Conservation (phyloP, 192 early-diverging fungal genomes). For the Tieghemiomyces parasiticus region DNA sequence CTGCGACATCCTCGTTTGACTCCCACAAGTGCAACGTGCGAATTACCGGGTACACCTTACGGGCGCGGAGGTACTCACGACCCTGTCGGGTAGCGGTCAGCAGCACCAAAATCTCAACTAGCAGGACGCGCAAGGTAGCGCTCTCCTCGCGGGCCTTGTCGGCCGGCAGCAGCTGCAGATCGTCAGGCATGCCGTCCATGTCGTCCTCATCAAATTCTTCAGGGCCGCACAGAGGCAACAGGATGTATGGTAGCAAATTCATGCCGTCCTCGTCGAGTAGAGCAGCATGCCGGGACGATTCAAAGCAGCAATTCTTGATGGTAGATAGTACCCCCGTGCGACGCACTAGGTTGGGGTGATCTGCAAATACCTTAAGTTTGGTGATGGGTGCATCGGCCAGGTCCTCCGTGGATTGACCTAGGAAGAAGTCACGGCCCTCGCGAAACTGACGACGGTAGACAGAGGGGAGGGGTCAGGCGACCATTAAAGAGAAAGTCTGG, state of each 20-base stretch:
- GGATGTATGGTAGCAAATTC: conserved; percentile 73
- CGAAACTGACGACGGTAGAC: too few species aligned
- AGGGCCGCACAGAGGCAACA: conserved; percentile 80
- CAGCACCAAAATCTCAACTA: conserved; percentile 70
- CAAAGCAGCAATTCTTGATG: conserved; percentile 86
- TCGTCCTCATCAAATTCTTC: conserved; percentile 89
- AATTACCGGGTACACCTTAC: conserved; percentile 75
- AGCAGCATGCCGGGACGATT: conserved; percentile 43
- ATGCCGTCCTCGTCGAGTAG: conserved; percentile 53
- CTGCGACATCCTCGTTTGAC: conserved; percentile 47
- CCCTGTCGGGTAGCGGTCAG: conserved; percentile 60
- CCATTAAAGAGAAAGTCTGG: too few species aligned
- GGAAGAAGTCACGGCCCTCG: conserved; percentile 52
- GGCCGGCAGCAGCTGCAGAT: conserved; percentile 69
- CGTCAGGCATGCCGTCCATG: conserved; percentile 85
- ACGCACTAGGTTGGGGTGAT: conserved; percentile 71
- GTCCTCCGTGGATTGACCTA: conserved; percentile 36
- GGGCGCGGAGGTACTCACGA: conserved; percentile 61
- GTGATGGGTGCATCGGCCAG: conserved; percentile 57
- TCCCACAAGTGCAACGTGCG: conserved; percentile 70
- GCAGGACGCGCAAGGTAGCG: conserved; percentile 39
- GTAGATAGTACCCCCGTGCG: conserved; percentile 74
- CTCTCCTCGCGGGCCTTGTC: conserved; percentile 58
- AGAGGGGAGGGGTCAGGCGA: too few species aligned
- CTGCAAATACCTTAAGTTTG: conserved; percentile 74